phyloP scores from a whole-genome alignment of 139 green algal genomes.

The Coelastrella sp. region DNA sequence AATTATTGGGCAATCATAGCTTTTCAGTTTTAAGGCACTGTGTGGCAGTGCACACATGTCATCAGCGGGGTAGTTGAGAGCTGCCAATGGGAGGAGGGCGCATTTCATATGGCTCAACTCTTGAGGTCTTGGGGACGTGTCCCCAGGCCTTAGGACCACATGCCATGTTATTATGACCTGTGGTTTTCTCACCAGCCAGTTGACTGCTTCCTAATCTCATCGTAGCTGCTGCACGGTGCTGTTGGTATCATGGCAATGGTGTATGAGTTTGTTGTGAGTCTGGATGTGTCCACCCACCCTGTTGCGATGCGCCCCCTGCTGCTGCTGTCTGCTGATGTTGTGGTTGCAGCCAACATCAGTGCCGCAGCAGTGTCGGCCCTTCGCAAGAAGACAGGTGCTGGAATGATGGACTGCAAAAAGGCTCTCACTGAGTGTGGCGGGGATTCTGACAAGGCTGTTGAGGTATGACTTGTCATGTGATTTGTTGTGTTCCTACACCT shows the following conservation, averaged over 20 bases:
- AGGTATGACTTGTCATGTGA: slow-evolving; percentile 60
- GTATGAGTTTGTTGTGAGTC: too few species aligned
- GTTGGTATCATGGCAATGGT: neutral
- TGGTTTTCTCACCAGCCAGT: too few species aligned
- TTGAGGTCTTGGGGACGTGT: too few species aligned
- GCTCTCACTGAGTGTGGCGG: slow-evolving; percentile 87
- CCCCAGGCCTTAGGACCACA: too few species aligned
- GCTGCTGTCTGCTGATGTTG: slow-evolving; percentile 14
- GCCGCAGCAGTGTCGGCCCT: slow-evolving; percentile 89
- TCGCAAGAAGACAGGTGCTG: slow-evolving; percentile 81
- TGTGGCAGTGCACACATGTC: too few species aligned
- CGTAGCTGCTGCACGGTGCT: neutral
- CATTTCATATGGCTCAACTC: too few species aligned
- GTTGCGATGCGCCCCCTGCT: neutral
- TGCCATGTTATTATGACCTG: too few species aligned
- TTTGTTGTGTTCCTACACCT: neutral
- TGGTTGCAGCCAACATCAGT: slow-evolving; percentile 67
- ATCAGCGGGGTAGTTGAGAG: too few species aligned
- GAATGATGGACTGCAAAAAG: slow-evolving; percentile 99
- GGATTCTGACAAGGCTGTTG: slow-evolving; percentile 84
- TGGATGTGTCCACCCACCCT: neutral
- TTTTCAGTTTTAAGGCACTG: too few species aligned
- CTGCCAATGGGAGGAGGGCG: too few species aligned
- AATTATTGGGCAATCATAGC: too few species aligned
- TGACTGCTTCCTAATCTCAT: neutral